Conservation (phyloP, 2,329 filamentous ascomycete species). For the Hymenoscyphus fructigenus region DNA sequence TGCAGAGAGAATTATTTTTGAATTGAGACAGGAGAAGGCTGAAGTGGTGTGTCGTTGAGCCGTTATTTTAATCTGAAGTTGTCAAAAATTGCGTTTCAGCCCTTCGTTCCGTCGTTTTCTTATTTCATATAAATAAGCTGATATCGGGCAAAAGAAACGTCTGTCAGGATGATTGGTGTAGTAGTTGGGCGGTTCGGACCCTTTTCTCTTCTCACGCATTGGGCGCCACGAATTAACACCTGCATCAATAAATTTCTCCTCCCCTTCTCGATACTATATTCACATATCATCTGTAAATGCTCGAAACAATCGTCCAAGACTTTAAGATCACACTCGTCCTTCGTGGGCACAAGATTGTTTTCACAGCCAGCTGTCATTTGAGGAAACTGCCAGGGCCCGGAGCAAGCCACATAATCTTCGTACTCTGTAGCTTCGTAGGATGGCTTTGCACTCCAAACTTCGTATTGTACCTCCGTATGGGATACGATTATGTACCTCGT, state of each 20-base stretch:
- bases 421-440: background rate
- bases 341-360: background rate
- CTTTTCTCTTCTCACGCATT: background rate
- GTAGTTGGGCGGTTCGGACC: background rate
- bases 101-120: background rate
- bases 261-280: background rate
- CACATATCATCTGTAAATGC: background rate
- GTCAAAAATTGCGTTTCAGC: background rate
- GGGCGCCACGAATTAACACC: background rate
- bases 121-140: background rate
- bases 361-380: background rate
- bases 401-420: constrained; percentile 9
- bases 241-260: background rate
- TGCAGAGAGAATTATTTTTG: background rate
- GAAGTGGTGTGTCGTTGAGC: background rate
- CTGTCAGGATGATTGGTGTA: background rate
- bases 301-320: background rate
- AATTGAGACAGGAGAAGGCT: background rate
- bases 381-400: background rate
- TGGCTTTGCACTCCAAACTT: background rate
- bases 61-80: background rate
- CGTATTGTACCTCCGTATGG: constrained; percentile 1
- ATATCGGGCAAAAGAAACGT: background rate
- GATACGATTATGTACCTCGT: constrained; percentile 3
- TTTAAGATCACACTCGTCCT: background rate